Conservation (phyloP, 768 basidiomycete species). For the Lentinula edodes region DNA sequence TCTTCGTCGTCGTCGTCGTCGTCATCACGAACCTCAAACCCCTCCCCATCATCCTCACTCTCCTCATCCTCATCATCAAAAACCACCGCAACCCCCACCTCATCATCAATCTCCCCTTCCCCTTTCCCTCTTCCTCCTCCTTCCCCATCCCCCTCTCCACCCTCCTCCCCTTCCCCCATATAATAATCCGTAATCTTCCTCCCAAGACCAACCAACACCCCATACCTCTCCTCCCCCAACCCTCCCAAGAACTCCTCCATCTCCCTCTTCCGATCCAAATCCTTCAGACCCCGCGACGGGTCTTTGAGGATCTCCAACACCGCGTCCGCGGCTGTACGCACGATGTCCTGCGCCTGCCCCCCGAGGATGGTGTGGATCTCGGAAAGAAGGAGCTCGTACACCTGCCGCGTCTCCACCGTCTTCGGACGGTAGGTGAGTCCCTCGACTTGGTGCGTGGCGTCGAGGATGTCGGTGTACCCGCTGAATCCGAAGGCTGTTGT, state of each 20-base stretch:
- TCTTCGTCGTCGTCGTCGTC: conserved; percentile 33
- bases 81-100: conserved; percentile 95
- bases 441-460: conserved; percentile 90
- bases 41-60: conserved; percentile 76
- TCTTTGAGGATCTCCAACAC: conserved; percentile 86
- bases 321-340: conserved; percentile 92
- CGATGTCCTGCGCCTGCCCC: conserved; percentile 93
- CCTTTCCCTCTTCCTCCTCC: conserved; percentile 58
- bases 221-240: conserved; percentile 69
- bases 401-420: conserved; percentile 90
- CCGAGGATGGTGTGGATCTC: conserved; percentile 80
- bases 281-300: conserved; percentile 65
- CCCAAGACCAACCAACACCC: conserved; percentile 74
- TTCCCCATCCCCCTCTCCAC: conserved; percentile 74
- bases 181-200: conserved; percentile 95
- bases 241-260: conserved; percentile 71
- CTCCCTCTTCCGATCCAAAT: conserved; percentile 97
- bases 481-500: conserved; percentile 50
- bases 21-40: conserved; percentile 81
- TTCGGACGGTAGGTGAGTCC: conserved; percentile 90
- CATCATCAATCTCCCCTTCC: conserved; percentile 90
- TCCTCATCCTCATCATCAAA: conserved; percentile 98
- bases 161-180: conserved; percentile 78
- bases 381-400: conserved; percentile 87
- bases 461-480: conserved; percentile 76